Evolutionary conservation across 805 yeast species (phyloP).

Genomic region (Torulaspora maleeae): DNA sequence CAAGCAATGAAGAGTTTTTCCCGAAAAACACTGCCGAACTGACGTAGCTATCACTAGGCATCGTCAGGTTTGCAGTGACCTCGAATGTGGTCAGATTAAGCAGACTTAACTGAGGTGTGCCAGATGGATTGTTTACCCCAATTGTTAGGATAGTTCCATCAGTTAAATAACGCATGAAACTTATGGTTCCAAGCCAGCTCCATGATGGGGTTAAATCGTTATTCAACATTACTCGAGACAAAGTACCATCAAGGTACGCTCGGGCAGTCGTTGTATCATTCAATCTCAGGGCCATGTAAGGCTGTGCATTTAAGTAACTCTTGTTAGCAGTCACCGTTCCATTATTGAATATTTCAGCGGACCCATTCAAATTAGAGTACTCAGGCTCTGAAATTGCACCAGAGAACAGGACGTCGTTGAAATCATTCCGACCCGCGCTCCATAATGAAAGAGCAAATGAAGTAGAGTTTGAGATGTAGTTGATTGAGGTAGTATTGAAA

Average conservation of each 20-base stretch:
- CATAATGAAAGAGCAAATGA: slow-evolving; percentile 23
- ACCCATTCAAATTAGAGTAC: slow-evolving; percentile 20
- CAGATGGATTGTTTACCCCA: slow-evolving; percentile 16
- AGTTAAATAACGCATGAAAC: slow-evolving; percentile 26
- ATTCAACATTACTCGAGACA: slow-evolving; percentile 8
- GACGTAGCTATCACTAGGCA: slow-evolving; percentile 39
- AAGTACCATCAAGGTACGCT: slow-evolving; percentile 44
- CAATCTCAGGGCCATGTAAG: slow-evolving; percentile 38
- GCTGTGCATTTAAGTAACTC: slow-evolving; percentile 5
- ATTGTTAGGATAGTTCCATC: slow-evolving; percentile 25
- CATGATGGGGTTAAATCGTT: slow-evolving; percentile 6
- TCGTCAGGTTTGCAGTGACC: slow-evolving; percentile 36
- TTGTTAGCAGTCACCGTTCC: slow-evolving; percentile 7
- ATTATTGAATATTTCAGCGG: slow-evolving; percentile 17
- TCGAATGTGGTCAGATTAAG: slow-evolving; percentile 45
- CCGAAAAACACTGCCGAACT: slow-evolving; percentile 42
- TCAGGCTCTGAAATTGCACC: slow-evolving; percentile 28
- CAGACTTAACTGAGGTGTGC: slow-evolving; percentile 18
- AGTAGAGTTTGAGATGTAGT: slow-evolving; percentile 21
- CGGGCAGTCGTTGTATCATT: slow-evolving; percentile 50
- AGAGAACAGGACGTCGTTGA: slow-evolving; percentile 34
- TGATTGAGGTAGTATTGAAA: slow-evolving; percentile 30
- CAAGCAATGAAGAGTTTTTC: slow-evolving; percentile 40
- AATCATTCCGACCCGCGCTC: slow-evolving; percentile 29
- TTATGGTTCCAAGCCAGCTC: slow-evolving; percentile 22